Conservation (phyloP, 768 basidiomycete genomes). For the Paxillus involutus region DNA sequence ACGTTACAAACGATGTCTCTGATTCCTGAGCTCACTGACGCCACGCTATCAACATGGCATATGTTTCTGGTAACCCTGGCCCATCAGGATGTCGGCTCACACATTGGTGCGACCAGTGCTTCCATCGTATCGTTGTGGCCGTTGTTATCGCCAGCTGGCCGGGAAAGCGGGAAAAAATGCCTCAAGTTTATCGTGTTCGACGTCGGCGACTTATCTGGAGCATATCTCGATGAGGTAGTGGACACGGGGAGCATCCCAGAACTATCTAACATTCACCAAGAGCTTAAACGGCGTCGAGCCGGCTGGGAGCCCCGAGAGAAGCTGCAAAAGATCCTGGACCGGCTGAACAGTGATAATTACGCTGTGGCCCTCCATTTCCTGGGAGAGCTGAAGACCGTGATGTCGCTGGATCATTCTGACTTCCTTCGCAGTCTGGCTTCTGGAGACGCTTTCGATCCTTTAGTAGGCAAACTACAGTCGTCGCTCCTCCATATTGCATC, state of each 20-base stretch:
- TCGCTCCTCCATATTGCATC: slow-evolving; percentile 68
- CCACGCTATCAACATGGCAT: slow-evolving; percentile 79
- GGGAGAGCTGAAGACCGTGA: slow-evolving; percentile 69
- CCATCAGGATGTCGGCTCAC: slow-evolving; percentile 72
- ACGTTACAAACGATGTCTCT: slow-evolving; percentile 88
- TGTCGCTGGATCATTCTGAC: slow-evolving; percentile 48
- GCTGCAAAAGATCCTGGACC: slow-evolving; percentile 68
- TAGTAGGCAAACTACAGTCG: slow-evolving; percentile 66
- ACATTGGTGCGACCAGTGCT: slow-evolving; percentile 86
- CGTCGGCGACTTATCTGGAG: slow-evolving; percentile 51
- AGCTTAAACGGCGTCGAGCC: slow-evolving; percentile 46
- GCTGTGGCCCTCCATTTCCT: slow-evolving; percentile 75
- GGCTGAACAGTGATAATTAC: slow-evolving; percentile 75
- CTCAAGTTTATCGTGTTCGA: slow-evolving; percentile 72
- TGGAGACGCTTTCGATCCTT: slow-evolving; percentile 84
- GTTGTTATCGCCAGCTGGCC: slow-evolving; percentile 51
- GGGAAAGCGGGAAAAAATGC: slow-evolving; percentile 53
- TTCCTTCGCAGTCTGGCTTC: slow-evolving; percentile 64
- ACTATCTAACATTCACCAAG: slow-evolving; percentile 42
- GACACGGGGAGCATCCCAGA: slow-evolving; percentile 75
- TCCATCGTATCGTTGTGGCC: slow-evolving; percentile 80
- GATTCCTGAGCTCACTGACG: slow-evolving; percentile 71
- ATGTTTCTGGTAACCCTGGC: slow-evolving; percentile 70
- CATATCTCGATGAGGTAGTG: slow-evolving; percentile 74
- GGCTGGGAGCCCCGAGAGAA: slow-evolving; percentile 52